Evolutionary conservation across 2,329 filamentous ascomycete species (phyloP).

Genomic region (Orbilia ellipsospora): DNA sequence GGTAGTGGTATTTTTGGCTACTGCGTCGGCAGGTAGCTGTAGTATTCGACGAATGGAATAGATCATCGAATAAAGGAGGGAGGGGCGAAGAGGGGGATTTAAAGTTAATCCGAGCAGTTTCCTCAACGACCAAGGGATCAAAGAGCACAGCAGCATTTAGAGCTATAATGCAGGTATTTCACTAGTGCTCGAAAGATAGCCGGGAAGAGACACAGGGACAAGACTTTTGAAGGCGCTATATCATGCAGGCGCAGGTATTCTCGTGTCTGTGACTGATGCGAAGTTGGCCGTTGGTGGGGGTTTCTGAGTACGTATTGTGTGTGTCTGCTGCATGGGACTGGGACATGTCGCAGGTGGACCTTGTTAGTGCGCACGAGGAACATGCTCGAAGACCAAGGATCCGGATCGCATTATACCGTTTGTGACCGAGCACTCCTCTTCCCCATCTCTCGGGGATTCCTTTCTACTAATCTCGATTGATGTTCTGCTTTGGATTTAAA

Average conservation of each 20-base stretch:
- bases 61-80: conserved; percentile 20
- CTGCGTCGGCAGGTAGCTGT: conserved; percentile 7
- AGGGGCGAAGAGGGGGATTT: conserved; percentile 23
- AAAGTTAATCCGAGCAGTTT: conserved; percentile 11
- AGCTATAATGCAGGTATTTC: background rate
- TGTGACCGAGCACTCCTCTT: background rate
- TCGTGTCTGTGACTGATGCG: conserved; percentile 28
- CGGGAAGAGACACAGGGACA: conserved; percentile 26
- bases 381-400: conserved; percentile 4
- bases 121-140: background rate
- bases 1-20: background rate
- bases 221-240: no score
- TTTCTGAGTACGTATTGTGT: background rate
- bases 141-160: background rate
- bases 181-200: background rate
- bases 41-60: conserved; percentile 3
- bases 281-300: conserved; percentile 10
- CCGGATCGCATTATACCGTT: background rate
- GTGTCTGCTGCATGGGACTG: conserved; percentile 10
- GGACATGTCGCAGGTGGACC: conserved; percentile 16
- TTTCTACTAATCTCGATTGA: background rate
- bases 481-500: no score
- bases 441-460: background rate
- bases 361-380: background rate
- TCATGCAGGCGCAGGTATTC: conserved; percentile 6